Percentiles rank a stretch among this genome's conserved stretches.
Evolutionary conservation across 495 filamentous ascomycete genomes (phyloP).

Genomic region (Barbatosphaeria neglecta): DNA sequence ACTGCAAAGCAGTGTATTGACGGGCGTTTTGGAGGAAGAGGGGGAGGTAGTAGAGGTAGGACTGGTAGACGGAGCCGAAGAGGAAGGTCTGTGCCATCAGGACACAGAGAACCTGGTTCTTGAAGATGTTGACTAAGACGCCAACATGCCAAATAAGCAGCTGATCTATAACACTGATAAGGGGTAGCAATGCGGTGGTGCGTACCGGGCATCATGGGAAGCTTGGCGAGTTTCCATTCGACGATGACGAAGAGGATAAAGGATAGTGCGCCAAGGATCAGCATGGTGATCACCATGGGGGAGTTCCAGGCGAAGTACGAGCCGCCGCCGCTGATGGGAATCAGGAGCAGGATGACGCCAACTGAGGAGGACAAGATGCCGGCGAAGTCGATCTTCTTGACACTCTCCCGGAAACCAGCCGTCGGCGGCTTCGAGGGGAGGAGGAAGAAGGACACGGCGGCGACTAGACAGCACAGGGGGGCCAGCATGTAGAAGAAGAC

Average conservation of each 20-base stretch:
- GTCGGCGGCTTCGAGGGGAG: slow-evolving; percentile 23
- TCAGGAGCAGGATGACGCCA: slow-evolving; percentile 45
- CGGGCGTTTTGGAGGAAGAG: slow-evolving; percentile 34
- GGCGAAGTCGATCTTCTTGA: slow-evolving; percentile 45
- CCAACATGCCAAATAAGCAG: too few relatives aligned
- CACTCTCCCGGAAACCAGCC: slow-evolving; percentile 23
- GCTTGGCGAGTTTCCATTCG: slow-evolving; percentile 45
- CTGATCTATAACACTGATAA: too few relatives aligned
- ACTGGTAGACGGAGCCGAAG: slow-evolving; percentile 43
- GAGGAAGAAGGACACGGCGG: slow-evolving; percentile 19
- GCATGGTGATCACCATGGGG: slow-evolving; percentile 50
- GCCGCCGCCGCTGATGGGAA: slow-evolving; percentile 52
- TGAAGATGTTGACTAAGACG: slow-evolving; percentile 39
- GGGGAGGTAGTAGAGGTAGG: slow-evolving; percentile 29
- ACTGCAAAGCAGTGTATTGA: slow-evolving; percentile 16
- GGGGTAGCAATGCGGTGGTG: too few relatives aligned
- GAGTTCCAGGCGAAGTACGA: slow-evolving; percentile 50
- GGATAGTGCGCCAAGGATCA: slow-evolving; percentile 37
- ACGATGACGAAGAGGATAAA: slow-evolving; percentile 39
- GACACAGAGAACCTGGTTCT: slow-evolving; percentile 36
- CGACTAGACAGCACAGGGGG: slow-evolving; percentile 7
- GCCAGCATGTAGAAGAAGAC: slow-evolving; percentile 7
- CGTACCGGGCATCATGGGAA: slow-evolving; percentile 37
- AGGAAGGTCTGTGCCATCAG: slow-evolving; percentile 48
- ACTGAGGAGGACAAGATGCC: slow-evolving; percentile 39